A percentile compares a stretch with the other conserved stretches of the same genome.
These are phyloP conservation scores for Sonneratia caseolaris DNA, from an alignment of 345 rosid genomes.

Conservation along the genomic window DNA sequence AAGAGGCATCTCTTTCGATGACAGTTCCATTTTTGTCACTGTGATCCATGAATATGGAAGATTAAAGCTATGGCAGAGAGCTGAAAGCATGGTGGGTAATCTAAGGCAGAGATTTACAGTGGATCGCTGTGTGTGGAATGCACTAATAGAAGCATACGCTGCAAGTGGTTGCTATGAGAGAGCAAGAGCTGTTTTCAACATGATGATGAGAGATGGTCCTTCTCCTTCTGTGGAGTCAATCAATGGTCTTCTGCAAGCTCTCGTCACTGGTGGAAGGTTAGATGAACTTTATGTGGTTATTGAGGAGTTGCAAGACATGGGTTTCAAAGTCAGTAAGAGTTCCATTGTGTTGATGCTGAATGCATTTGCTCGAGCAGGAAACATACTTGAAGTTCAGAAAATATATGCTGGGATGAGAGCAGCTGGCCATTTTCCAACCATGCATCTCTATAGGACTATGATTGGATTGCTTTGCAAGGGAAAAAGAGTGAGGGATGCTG, in stretches of 20 bases:
- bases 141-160: constrained; percentile 77
- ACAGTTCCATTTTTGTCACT: constrained; percentile 37
- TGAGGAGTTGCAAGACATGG: constrained; percentile 93
- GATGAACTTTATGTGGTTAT: constrained; percentile 78
- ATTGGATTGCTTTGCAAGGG: constrained; percentile 66
- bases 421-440: constrained; percentile 84
- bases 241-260: constrained; percentile 72
- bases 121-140: constrained; percentile 82
- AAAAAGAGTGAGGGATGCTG: constrained; percentile 73
- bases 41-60: constrained; percentile 69
- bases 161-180: constrained; percentile 84
- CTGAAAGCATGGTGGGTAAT: constrained; percentile 73
- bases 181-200: constrained; percentile 86
- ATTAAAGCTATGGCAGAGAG: constrained; percentile 71
- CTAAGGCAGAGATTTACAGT: constrained; percentile 44
- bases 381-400: constrained; percentile 83
- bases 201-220: constrained; percentile 92
- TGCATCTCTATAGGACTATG: constrained; percentile 87
- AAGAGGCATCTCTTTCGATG: constrained; percentile 38
- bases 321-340: constrained; percentile 82
- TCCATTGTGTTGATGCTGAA: constrained; percentile 82
- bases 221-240: constrained; percentile 83
- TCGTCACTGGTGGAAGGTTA: constrained; percentile 66
- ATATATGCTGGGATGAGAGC: constrained; percentile 93
- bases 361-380: constrained; percentile 73